Conservation (phyloP, 2,329 filamentous ascomycete genomes). For the Conoideocrella luteorostrata region DNA sequence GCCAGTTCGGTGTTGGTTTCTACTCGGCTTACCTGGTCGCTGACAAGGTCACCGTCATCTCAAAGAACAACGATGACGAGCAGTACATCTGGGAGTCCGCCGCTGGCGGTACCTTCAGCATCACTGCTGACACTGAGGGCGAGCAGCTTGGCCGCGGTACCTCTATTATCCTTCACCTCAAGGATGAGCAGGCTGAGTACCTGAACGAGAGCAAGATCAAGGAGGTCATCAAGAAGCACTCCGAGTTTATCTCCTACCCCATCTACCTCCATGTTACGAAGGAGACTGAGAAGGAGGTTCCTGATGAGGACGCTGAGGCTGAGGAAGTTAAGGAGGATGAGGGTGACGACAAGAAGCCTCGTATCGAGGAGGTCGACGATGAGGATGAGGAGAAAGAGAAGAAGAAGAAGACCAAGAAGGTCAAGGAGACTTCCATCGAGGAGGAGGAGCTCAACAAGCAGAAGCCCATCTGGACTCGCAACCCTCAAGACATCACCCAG, state of each 20-base stretch:
- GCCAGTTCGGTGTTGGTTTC: conserved; percentile 99
- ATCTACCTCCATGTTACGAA: conserved; percentile 99
- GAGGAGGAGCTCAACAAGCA: conserved; percentile 99
- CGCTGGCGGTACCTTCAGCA: conserved; percentile 95
- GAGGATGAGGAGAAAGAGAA: conserved; percentile 83
- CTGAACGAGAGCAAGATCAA: conserved; percentile 98
- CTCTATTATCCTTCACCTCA: conserved; percentile 97
- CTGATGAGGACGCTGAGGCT: conserved; percentile 85
- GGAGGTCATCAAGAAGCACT: conserved; percentile 99
- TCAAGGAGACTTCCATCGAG: conserved; percentile 98
- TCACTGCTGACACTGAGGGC: conserved; percentile 83
- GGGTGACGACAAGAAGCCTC: conserved; percentile 88
- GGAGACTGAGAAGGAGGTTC: conserved; percentile 98
- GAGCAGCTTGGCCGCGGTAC: conserved; percentile 89
- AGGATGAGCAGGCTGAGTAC: conserved; percentile 99
- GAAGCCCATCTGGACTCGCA: conserved; percentile 99
- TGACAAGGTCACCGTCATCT: conserved; percentile 90
- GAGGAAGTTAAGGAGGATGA: conserved; percentile 58
- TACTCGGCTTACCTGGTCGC: conserved; percentile 99
- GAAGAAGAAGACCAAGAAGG: conserved; percentile 97
- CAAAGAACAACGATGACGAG: conserved; percentile 99
- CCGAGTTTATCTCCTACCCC: conserved; percentile 99
- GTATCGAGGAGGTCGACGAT: conserved; percentile 87
- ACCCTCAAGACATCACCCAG: conserved; percentile 86
- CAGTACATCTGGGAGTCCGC: conserved; percentile 99